A percentile compares a stretch with the other conserved stretches of the same genome.
phyloP scores from a whole-genome alignment of 2,329 filamentous ascomycete species.

The Metarhizium guizhouense region DNA sequence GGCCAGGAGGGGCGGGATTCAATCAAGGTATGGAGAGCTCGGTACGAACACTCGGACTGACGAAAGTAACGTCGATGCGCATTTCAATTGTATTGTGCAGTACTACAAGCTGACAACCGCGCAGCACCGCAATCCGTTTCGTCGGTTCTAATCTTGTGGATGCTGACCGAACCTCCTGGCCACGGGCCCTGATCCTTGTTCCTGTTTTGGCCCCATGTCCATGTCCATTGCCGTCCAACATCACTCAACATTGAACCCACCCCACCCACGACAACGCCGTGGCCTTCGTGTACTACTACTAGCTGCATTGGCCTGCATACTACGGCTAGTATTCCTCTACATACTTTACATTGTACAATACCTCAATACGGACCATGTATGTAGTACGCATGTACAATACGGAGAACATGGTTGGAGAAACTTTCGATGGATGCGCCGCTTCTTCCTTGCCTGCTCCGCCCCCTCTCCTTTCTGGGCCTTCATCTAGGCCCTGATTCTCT shows the following conservation, averaged over 20 bases:
- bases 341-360: too few relatives aligned
- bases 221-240: neutral
- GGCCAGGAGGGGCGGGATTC: neutral
- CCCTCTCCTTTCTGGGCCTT: slow-evolving; percentile 9
- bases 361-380: neutral
- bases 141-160: neutral
- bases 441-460: slow-evolving; percentile 3
- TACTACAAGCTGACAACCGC: neutral
- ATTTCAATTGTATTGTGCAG: too few relatives aligned
- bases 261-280: neutral
- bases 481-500: slow-evolving; percentile 11
- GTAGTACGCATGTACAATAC: neutral
- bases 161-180: neutral
- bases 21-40: too few relatives aligned
- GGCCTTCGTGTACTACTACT: neutral
- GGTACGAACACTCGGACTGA: too few relatives aligned
- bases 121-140: neutral
- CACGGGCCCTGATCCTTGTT: neutral
- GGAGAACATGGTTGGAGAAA: neutral
- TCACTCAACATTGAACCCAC: neutral
- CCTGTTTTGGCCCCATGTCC: slow-evolving; percentile 1
- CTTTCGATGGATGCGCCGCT: slow-evolving; percentile 2
- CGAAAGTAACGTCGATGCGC: too few relatives aligned
- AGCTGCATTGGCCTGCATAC: neutral
- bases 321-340: too few relatives aligned